These are phyloP conservation scores for Cladosporium sphaerospermum DNA, from an alignment of 2,329 filamentous ascomycete genomes.

Conservation along the genomic window DNA sequence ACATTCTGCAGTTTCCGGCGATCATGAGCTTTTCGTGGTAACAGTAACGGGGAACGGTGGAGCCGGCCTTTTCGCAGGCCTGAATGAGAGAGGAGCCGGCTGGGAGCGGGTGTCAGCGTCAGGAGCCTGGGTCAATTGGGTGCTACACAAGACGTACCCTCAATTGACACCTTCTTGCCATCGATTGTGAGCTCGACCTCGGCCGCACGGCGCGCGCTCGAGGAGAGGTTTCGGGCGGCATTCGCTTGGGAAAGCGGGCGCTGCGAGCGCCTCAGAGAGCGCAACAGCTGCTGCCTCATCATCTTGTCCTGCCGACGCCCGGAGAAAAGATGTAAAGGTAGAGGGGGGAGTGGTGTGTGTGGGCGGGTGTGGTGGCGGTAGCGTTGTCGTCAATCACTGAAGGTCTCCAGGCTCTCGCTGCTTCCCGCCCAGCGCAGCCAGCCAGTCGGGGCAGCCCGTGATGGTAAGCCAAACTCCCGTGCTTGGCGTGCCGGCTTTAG, in stretches of 20 bases:
- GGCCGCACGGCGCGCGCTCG: conserved; percentile 68
- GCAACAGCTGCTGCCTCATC: conserved; percentile 60
- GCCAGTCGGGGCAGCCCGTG: neutral
- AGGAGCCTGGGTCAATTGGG: neutral
- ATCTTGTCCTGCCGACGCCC: conserved; percentile 35
- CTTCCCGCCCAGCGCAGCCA: neutral
- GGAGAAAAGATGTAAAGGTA: conserved; percentile 17
- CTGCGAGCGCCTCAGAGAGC: conserved; percentile 54
- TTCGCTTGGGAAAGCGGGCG: conserved; percentile 40
- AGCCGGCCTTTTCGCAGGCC: conserved; percentile 96
- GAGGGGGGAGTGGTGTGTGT: conserved; percentile 11
- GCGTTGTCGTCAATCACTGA: conserved; percentile 14
- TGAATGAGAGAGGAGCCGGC: conserved; percentile 96
- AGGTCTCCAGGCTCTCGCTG: conserved; percentile 8
- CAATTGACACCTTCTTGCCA: conserved; percentile 96
- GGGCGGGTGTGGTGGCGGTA: conserved; percentile 10
- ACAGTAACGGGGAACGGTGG: conserved; percentile 90
- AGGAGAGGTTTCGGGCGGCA: conserved; percentile 73
- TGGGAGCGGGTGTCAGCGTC: conserved; percentile 37
- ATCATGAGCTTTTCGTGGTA: conserved; percentile 99
- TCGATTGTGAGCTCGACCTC: conserved; percentile 96
- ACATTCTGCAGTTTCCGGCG: conserved; percentile 99
- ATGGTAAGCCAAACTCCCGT: neutral
- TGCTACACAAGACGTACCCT: conserved; percentile 57
- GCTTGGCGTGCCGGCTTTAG: neutral